Evolutionary conservation across 306 rosid genomes (phyloP).

Genomic region (Acacia acuminata): DNA sequence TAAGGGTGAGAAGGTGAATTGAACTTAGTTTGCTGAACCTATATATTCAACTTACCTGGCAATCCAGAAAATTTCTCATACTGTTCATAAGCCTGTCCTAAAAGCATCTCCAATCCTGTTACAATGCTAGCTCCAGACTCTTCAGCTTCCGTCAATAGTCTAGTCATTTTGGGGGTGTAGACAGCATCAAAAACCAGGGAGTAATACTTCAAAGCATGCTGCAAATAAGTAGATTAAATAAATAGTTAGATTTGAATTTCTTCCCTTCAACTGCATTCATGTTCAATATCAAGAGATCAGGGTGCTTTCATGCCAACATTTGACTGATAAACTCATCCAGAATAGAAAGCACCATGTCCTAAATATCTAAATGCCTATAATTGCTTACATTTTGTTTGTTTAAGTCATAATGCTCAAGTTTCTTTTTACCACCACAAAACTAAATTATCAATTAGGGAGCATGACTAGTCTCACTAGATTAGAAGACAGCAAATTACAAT

Average conservation of each 20-base stretch:
- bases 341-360: conserved; percentile 15
- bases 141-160: conserved; percentile 87
- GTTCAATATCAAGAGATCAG: conserved; percentile 18
- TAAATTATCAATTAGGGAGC: conserved; percentile 11
- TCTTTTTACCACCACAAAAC: neutral
- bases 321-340: conserved; percentile 13
- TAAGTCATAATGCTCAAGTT: neutral
- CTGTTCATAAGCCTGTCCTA: conserved; percentile 86
- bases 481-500: conserved; percentile 1
- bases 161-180: conserved; percentile 83
- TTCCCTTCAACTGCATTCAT: conserved; percentile 30
- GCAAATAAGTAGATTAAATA: conserved; percentile 36
- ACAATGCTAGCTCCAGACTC: conserved; percentile 80
- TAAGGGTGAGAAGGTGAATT: conserved; percentile 5
- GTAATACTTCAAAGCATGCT: conserved; percentile 70
- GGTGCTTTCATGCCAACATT: conserved; percentile 15
- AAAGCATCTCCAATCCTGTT: conserved; percentile 82
- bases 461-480: conserved; percentile 7
- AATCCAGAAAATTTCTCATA: conserved; percentile 79
- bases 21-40: conserved; percentile 6
- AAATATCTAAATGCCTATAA: neutral
- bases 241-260: conserved; percentile 11
- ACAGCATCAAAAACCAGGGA: conserved; percentile 90
- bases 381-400: neutral
- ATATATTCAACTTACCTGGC: conserved; percentile 64